Base-by-base conservation (phyloP, 2,329 filamentous ascomycete genomes). In the Ophiostoma sp. region DNA sequence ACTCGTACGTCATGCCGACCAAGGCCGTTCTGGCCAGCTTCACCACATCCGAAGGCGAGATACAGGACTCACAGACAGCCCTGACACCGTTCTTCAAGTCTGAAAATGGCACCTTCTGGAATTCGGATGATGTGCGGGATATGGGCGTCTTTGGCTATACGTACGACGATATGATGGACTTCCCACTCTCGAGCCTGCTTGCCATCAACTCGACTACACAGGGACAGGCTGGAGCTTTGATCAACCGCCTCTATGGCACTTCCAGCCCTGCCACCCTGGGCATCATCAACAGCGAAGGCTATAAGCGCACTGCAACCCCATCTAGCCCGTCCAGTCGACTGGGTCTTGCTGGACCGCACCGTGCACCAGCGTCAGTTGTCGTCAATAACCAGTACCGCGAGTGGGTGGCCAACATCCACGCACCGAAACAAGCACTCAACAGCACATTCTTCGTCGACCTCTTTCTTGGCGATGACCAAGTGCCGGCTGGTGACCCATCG, bases 141-240 rank as follows among this genome's bases (percentile, higher is more conserved):
- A 86, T 85, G 7, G 81, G 83, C 35, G 81, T 80, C 1, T 90
- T 95, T 77, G 89, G 89, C 17, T 95, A 95, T 77, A 88, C 87
- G 0, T 96, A 96, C 76, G 83, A 87, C 0, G 92, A 94, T 74
- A 72, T 78, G 76, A 75, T 74, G 68, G 79, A 77, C 7, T 44
- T 73, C 20, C 69, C 73, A 8, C 68, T 27, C 8, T 27, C 69
- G 73, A 78, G 76, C 73, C 15, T 72, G 44, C 39, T 27, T 0
- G 23, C 15, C 0, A 78, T 75, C 72, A 79, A 75, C 70, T 69
- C 76, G 36, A 78, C 79, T 76, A 77, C 76, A 78, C 74, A 72
- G 76, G 71, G 78, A 0, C 79, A 84, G 6, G 82, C 88, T 36
- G 80, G 80, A 64, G 78, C 78, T 1, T 77, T 82, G 1, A 82